Conservation (phyloP, 1,284 basidiomycete species). For the Cryptococcus sp. region DNA sequence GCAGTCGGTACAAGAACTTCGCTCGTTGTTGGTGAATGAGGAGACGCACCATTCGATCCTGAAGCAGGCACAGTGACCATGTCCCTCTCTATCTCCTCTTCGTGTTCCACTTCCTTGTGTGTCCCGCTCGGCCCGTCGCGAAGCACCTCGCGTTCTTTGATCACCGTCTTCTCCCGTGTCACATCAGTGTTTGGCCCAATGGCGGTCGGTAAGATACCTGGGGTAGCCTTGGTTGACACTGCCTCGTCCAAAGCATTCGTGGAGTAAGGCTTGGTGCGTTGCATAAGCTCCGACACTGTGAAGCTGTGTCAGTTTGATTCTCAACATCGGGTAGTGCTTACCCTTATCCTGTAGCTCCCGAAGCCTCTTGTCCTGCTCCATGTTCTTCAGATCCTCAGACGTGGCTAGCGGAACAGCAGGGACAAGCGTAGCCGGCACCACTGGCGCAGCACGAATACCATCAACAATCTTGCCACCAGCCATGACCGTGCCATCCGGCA, state of each 20-base stretch:
- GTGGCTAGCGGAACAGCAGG: slow-evolving; percentile 20
- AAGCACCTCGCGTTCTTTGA: slow-evolving; percentile 40
- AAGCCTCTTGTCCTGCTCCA: slow-evolving; percentile 44
- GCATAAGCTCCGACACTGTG: slow-evolving; percentile 41
- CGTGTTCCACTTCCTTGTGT: slow-evolving; percentile 30
- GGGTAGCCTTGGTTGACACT: slow-evolving; percentile 12
- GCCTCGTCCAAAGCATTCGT: slow-evolving; percentile 15
- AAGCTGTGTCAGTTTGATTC: background rate
- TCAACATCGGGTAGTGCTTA: slow-evolving; percentile 19
- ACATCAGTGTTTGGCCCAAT: slow-evolving; percentile 26
- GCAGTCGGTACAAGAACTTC: no score
- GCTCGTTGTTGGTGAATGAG: no score
- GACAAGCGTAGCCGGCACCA: slow-evolving; percentile 22
- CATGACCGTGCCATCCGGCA: slow-evolving; percentile 48
- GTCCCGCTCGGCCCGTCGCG: slow-evolving; percentile 27
- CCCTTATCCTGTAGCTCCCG: slow-evolving; percentile 42
- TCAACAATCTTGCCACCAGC: slow-evolving; percentile 46
- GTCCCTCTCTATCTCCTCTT: slow-evolving; percentile 23
- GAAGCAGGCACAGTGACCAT: slow-evolving; percentile 10
- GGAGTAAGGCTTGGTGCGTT: slow-evolving; percentile 13
- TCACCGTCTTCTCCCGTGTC: slow-evolving; percentile 31
- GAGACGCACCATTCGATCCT: background rate
- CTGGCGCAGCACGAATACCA: slow-evolving; percentile 40
- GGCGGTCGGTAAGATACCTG: slow-evolving; percentile 5
- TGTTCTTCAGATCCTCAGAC: slow-evolving; percentile 31